Conservation (phyloP, 2,329 filamentous ascomycete genomes). For the Ophiostoma tasmaniense region DNA sequence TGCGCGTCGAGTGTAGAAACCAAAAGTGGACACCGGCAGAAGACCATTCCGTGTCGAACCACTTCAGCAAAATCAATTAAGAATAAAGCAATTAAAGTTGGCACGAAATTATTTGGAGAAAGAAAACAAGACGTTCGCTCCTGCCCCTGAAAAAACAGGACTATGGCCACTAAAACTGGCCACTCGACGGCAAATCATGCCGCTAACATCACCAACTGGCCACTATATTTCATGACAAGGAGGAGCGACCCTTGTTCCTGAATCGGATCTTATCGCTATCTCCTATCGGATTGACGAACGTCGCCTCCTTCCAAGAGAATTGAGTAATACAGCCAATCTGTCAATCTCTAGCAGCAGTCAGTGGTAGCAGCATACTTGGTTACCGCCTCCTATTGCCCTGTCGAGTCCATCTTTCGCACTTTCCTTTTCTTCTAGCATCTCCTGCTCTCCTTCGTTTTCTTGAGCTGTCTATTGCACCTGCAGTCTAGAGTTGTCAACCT, state of each 20-base stretch:
- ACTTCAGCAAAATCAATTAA: not conserved
- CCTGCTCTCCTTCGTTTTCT: not conserved
- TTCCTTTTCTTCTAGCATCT: not conserved
- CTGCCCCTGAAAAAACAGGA: not conserved
- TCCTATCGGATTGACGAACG: not conserved
- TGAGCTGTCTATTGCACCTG: not conserved
- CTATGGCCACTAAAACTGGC: not conserved
- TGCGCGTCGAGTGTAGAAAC: not conserved
- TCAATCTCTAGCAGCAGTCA: not conserved
- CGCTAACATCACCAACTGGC: not conserved
- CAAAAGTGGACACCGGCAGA: slow-evolving; percentile 12
- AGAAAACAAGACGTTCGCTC: not conserved
- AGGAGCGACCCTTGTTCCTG: slow-evolving; percentile 12
- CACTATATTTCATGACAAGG: not conserved
- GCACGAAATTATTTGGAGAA: too few species aligned
- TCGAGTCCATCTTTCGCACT: not conserved
- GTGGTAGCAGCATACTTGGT: not conserved
- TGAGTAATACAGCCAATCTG: not conserved
- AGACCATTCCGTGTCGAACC: slow-evolving; percentile 18
- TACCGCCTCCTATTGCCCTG: not conserved
- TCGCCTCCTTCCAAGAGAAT: not conserved
- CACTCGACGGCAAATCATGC: not conserved
- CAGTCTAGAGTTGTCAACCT: not conserved
- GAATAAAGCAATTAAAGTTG: not conserved
- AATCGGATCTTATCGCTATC: slow-evolving; percentile 17